A percentile compares a stretch with the other conserved stretches of the same genome.
Evolutionary conservation across 169 alveolate species (phyloP).

Genomic region (Plasmodium gaboni): DNA sequence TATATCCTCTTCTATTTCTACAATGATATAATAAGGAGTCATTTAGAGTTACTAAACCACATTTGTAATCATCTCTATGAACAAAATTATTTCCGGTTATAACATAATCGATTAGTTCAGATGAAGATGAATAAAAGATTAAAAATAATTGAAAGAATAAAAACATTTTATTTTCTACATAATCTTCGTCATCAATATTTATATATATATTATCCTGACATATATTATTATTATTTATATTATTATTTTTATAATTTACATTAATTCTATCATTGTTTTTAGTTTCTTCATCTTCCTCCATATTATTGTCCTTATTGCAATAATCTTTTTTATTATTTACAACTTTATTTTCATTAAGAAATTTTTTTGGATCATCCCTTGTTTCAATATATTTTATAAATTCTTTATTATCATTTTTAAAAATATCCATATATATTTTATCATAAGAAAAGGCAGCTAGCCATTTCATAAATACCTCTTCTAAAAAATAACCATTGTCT

Average conservation of each 20-base stretch:
- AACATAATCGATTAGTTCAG: conserved; percentile 55
- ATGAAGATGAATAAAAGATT: conserved; percentile 38
- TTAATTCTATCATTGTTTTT: too few relatives aligned
- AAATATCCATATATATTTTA: conserved; percentile 33
- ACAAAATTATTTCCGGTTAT: conserved; percentile 17
- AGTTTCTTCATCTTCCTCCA: not conserved
- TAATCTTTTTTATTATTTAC: not conserved
- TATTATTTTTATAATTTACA: not conserved
- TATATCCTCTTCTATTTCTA: conserved; percentile 26
- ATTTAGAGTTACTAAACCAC: conserved; percentile 20
- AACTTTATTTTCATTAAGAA: not conserved
- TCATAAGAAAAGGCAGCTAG: conserved; percentile 15
- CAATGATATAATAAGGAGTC: conserved; percentile 39
- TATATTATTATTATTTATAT: not conserved
- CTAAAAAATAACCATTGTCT: conserved; percentile 30
- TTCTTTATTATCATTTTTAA: conserved; percentile 44
- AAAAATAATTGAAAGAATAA: conserved; percentile 51
- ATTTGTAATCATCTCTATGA: conserved; percentile 73
- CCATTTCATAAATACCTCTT: conserved; percentile 32
- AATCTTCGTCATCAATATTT: conserved; percentile 21
- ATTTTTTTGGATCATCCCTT: not conserved
- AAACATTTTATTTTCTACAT: conserved; percentile 18
- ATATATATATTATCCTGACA: not conserved
- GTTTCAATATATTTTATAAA: conserved; percentile 25
- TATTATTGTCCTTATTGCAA: not conserved